Conservation (phyloP, 805 yeast species). For the Metschnikowia shivogae region DNA sequence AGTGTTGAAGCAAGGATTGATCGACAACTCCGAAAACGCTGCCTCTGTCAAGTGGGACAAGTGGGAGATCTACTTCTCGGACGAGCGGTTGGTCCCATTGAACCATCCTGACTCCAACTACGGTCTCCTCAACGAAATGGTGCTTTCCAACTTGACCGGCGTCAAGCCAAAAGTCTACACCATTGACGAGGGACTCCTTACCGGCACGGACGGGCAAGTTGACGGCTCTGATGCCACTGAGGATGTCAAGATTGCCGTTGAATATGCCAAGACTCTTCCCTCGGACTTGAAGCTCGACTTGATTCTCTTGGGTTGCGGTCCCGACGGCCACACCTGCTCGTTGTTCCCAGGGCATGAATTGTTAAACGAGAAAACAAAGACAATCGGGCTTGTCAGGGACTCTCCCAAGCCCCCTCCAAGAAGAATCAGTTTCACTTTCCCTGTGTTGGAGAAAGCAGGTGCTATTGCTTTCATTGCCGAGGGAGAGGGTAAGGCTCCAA, state of each 20-base stretch:
- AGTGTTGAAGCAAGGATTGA: constrained; percentile 62
- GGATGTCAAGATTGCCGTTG: constrained; percentile 50
- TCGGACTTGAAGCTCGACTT: constrained; percentile 49
- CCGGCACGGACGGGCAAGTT: constrained; percentile 43
- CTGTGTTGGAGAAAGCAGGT: constrained; percentile 54
- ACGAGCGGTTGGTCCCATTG: constrained; percentile 85
- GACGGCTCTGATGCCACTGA: constrained; percentile 46
- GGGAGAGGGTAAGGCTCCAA: constrained; percentile 77
- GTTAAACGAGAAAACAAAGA: constrained; percentile 48
- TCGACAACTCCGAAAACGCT: constrained; percentile 48
- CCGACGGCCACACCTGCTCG: constrained; percentile 95
- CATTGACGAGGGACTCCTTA: constrained; percentile 59
- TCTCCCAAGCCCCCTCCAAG: constrained; percentile 94
- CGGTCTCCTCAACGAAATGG: constrained; percentile 67
- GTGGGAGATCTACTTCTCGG: constrained; percentile 84
- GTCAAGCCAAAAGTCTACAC: constrained; percentile 59
- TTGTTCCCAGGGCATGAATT: constrained; percentile 81
- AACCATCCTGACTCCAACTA: constrained; percentile 82
- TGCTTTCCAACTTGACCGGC: constrained; percentile 46
- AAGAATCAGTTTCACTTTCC: constrained; percentile 85
- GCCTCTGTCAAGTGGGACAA: constrained; percentile 56
- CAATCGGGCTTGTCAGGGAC: constrained; percentile 65
- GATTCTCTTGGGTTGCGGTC: constrained; percentile 84
- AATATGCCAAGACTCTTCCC: constrained; percentile 60
- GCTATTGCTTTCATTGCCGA: constrained; percentile 80